These are phyloP conservation scores for Vaccinium corymbosum DNA, from an alignment of 148 eudicot species.

Conservation along the genomic window DNA sequence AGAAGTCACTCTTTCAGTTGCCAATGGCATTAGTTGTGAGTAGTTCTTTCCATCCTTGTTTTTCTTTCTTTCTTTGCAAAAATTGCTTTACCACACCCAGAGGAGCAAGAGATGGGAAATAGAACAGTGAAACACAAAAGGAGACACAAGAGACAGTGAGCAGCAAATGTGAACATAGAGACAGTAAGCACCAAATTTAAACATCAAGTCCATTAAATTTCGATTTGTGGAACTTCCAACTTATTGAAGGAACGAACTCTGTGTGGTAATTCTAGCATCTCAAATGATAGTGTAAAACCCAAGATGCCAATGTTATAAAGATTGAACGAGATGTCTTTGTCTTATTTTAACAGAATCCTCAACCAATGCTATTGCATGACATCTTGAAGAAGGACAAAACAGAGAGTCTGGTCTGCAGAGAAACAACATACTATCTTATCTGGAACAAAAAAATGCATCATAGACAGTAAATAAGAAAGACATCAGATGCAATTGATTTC, in stretches of 20 bases:
- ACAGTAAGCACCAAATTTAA: too few species aligned
- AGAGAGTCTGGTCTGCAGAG: not conserved
- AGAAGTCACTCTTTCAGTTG: not conserved
- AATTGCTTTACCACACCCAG: not conserved
- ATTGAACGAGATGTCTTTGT: not conserved
- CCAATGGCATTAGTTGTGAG: not conserved
- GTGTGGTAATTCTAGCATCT: not conserved
- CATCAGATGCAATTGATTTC: not conserved
- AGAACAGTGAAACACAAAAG: not conserved
- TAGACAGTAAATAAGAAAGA: not conserved
- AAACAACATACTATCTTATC: not conserved
- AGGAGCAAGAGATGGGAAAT: not conserved
- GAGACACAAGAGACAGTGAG: not conserved
- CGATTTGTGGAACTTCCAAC: not conserved
- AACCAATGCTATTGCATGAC: not conserved
- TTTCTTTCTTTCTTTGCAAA: not conserved
- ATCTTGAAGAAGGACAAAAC: not conserved
- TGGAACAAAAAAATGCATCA: not conserved
- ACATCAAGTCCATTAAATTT: too few species aligned
- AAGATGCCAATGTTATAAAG: not conserved
- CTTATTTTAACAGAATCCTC: not conserved
- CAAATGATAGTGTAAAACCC: not conserved
- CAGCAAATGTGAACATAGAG: too few species aligned
- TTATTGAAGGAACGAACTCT: not conserved
- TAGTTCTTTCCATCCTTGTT: not conserved